Evolutionary conservation across 2,329 filamentous ascomycete species (phyloP).

Genomic region (Niveomyces coronatus): DNA sequence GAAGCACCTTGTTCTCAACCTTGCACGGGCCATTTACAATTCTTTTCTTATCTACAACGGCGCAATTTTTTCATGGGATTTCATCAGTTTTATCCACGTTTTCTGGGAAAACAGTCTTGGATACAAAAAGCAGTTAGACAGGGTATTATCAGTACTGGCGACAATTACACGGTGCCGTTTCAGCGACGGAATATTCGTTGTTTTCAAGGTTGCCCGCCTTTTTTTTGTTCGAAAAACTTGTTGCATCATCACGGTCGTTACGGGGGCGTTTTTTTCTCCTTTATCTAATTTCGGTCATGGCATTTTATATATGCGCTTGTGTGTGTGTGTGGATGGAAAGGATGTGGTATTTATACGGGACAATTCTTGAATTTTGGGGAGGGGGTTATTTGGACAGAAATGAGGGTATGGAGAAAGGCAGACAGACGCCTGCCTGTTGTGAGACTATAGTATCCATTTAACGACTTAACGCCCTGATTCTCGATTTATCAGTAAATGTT

Average conservation of each 20-base stretch:
- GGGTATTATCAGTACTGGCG: neutral
- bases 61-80: neutral
- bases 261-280: conserved; percentile 7
- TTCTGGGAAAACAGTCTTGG: conserved; percentile 2
- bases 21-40: no score
- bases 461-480: no score
- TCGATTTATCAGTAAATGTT: no score
- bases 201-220: conserved; percentile 1
- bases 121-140: conserved; percentile 9
- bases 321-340: neutral
- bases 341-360: neutral
- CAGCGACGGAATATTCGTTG: neutral
- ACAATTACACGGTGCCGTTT: neutral
- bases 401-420: no score
- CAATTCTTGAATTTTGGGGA: no score
- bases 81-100: conserved; percentile 1
- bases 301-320: no score
- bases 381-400: neutral
- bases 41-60: neutral
- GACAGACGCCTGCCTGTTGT: no score
- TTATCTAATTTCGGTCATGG: no score
- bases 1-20: no score
- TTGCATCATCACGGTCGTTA: conserved; percentile 9
- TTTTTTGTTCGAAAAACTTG: neutral
- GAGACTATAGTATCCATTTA: no score